phyloP scores from a whole-genome alignment of 2,329 filamentous ascomycete species.

The Helminthosporium solani region DNA sequence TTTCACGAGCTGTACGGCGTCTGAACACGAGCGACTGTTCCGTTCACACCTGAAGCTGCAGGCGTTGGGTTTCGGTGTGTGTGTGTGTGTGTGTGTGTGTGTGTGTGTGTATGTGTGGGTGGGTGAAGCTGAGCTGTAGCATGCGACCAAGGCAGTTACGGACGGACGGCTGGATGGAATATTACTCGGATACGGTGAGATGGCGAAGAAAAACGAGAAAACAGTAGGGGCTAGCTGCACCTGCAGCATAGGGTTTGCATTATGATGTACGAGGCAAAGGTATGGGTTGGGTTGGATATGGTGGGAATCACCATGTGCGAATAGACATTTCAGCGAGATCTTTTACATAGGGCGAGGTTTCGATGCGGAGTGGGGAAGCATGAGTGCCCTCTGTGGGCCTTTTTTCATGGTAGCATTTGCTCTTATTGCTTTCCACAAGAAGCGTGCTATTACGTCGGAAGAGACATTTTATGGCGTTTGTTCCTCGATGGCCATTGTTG shows the following conservation, averaged over 20 bases:
- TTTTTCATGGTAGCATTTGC: conserved; percentile 3
- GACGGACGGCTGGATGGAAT: conserved; percentile 11
- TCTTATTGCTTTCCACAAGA: conserved; percentile 4
- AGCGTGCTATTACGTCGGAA: conserved; percentile 9
- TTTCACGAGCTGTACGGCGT: conserved; percentile 47
- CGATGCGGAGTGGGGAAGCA: conserved; percentile 5
- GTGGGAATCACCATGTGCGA: conserved; percentile 26
- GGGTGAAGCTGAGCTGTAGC: conserved; percentile 18
- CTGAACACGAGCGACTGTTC: conserved; percentile 23
- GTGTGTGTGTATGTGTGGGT: no score
- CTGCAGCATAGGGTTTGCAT: conserved; percentile 12
- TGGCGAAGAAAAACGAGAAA: conserved; percentile 6
- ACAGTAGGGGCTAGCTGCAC: not conserved
- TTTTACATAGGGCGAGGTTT: conserved; percentile 11
- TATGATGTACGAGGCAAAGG: conserved; percentile 8
- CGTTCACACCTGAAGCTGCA: conserved; percentile 19
- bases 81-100: no score
- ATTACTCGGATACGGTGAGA: conserved; percentile 10
- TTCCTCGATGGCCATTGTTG: conserved; percentile 6
- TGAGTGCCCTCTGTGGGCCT: conserved; percentile 8
- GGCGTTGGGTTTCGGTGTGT: conserved; percentile 25
- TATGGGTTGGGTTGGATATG: conserved; percentile 4
- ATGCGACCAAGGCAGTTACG: conserved; percentile 26
- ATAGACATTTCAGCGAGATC: conserved; percentile 36
- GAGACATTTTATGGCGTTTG: conserved; percentile 36